Base-by-base conservation (phyloP, 805 yeast genomes). In the Dipodascopsis uninucleata region DNA sequence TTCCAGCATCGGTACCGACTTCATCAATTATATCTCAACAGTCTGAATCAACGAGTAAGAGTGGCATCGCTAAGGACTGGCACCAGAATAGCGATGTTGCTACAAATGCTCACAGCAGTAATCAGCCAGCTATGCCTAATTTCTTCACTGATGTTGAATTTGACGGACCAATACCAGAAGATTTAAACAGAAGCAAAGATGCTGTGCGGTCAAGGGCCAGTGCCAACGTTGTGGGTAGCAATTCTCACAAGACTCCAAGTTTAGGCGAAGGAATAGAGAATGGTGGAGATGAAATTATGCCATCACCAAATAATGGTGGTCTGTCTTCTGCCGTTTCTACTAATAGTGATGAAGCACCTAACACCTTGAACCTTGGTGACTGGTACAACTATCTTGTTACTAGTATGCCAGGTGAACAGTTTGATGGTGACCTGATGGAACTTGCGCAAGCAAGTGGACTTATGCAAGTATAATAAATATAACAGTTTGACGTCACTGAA, bases 381-480 rank as follows among this genome's bases (percentile, higher is more conserved):
- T 63, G 70, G 71, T 67, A 66, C 53, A 63, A 67, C 37, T 67
- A 58, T 45, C 48, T 66, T 38, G 52, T 61, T 44, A 41, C 55
- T 21, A 58, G 55, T 25, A 25, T 33, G 12, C 35, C 36, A 3
- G 17, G 40, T 17, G 45, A 36, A 20, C 43, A 33, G 25, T 36
- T 40, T 18, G 23, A 22, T 22, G 53, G 40, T n/a, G 51, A 46
- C 16, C 25, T 46, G 31, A 33, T 41, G 12, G 50, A 45, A 26
- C 29, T 45, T 33, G 47, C 44, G 17, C 53, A 40, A 32, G 22
- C 50, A 10, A 16, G 47, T 8, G 47, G 40, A 12, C 18, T 36
- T 28, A 17, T 25, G 39, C 5, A n/a, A n/a, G n/a, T n/a, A n/a
- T n/a, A n/a, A n/a, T n/a, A n/a, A n/a, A n/a, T n/a, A n/a, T n/a